Base-by-base conservation (phyloP, 2,329 filamentous ascomycete genomes). In the Dothistroma septosporum region DNA sequence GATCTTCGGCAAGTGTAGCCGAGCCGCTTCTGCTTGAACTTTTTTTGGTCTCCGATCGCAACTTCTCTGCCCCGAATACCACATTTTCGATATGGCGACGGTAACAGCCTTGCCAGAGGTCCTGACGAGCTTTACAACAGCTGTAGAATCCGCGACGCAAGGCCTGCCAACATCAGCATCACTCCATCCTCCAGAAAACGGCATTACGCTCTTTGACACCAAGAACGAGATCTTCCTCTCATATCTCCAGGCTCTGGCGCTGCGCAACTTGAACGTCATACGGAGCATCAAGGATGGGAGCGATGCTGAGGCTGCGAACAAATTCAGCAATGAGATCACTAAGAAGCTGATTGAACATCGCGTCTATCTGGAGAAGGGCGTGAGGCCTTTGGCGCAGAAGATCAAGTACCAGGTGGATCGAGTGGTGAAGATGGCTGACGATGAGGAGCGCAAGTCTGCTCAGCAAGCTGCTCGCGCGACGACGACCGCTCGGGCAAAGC, bases 141-240 rank as follows among this genome's bases (percentile, higher is more conserved):
- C 89, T 0, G 81, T 88, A 50, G 85, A 92, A 61, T 86, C 87
- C 6, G 82, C 87, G 0, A 69, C 72, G 10, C 68, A 75, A 53
- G 74, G 72, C 11, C 64, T 81, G 19, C 85, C 88, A 0, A 84
- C 84, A 53, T 74, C 86, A 19, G 74, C 81, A n/a, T 75, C 80
- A 14, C 83, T 95, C 61, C 79, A 88, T 53, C 85, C 90, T n/a
- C 88, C 90, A 1, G 82, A 87, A 65, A 87, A 96, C 70, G 93
- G 94, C 72, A 94, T 99, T 61, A 97, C 94, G 0, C 85, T 99
- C 0, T 87, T 99, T 70, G 92, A 97, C 73, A 87, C 91, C 66
- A 99, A 99, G 79, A 97, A 95, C 77, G 94, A 99, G 74, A 83
- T 99, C n/a, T 86, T 99, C 19, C 86, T 99, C 44, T 93, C 93